Evolutionary conservation across 2,329 filamentous ascomycete genomes (phyloP).

Genomic region (Colletotrichum gigasporum): DNA sequence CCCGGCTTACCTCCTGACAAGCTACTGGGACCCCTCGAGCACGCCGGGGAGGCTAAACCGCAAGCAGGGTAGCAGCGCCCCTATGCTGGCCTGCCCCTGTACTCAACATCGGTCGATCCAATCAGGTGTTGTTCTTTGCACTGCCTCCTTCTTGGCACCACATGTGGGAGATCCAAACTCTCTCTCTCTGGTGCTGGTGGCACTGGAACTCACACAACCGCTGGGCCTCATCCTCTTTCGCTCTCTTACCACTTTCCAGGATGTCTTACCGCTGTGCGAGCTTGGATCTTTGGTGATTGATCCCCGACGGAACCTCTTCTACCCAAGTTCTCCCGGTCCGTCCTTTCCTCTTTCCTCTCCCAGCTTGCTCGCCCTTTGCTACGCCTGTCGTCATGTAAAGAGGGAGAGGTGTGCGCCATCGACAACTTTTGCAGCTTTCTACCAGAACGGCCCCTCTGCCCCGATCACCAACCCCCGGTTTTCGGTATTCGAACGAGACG

Average conservation of each 20-base stretch:
- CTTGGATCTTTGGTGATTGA: no score
- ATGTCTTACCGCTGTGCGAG: not conserved
- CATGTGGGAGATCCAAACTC: slow-evolving; percentile 31
- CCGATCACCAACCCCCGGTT: not conserved
- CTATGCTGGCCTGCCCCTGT: slow-evolving; percentile 16
- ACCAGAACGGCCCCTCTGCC: not conserved
- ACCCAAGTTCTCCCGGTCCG: not conserved
- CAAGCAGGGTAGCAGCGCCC: slow-evolving; percentile 9
- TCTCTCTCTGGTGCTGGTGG: not conserved
- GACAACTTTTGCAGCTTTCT: not conserved
- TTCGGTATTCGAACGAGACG: not conserved
- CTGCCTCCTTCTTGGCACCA: slow-evolving; percentile 33
- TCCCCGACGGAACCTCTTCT: slow-evolving; percentile 11
- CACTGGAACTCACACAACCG: not conserved
- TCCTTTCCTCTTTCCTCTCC: not conserved
- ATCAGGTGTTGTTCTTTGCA: slow-evolving; percentile 32
- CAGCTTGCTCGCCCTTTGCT: slow-evolving; percentile 4
- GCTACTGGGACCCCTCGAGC: slow-evolving; percentile 23
- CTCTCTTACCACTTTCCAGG: slow-evolving; percentile 1
- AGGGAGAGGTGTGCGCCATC: not conserved
- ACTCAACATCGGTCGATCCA: not conserved
- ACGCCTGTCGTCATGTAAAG: slow-evolving; percentile 12
- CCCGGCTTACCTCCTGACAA: slow-evolving; percentile 19
- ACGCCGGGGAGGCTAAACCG: slow-evolving; percentile 14
- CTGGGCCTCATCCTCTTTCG: not conserved